Conservation (phyloP, 202 grass and related monocot species). For the Panicum virgatum region DNA sequence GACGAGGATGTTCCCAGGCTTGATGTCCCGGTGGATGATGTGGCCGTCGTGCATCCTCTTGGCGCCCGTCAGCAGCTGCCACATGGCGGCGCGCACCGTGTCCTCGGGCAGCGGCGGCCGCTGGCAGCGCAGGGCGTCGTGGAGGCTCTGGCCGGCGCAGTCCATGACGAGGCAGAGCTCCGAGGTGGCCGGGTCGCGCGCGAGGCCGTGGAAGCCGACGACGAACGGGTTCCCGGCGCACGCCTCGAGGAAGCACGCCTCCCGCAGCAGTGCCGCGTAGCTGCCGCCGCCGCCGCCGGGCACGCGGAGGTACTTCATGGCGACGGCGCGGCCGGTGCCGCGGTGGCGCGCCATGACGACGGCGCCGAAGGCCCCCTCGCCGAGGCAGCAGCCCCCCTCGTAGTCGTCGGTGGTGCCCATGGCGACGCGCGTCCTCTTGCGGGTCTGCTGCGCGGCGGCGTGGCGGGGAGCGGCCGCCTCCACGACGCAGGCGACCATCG, state of each 20-base stretch:
- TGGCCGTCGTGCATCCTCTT: conserved; percentile 19
- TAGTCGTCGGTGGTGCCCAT: too few relatives aligned
- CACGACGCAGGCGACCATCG: too few relatives aligned
- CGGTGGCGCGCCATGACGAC: too few relatives aligned
- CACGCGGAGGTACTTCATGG: too few relatives aligned
- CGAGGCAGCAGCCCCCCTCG: too few relatives aligned
- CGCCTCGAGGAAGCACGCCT: not conserved
- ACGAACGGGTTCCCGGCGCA: not conserved
- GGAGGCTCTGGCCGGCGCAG: not conserved
- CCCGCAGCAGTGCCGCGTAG: not conserved
- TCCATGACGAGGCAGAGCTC: conserved; percentile 38
- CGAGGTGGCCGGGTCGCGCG: not conserved
- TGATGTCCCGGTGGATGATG: conserved; percentile 19
- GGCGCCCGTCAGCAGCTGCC: conserved; percentile 26
- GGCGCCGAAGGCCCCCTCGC: too few relatives aligned
- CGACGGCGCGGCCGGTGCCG: too few relatives aligned
- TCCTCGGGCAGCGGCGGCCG: conserved; percentile 6
- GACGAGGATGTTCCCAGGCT: not conserved
- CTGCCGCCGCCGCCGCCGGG: not conserved
- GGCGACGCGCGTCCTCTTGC: too few relatives aligned
- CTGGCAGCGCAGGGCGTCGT: not conserved
- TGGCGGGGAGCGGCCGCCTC: too few relatives aligned
- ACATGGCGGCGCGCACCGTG: conserved; percentile 16
- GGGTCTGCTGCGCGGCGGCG: too few relatives aligned
- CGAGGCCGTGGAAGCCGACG: not conserved